Conservation (phyloP, 1,284 basidiomycete genomes). For the Cryptococcus sp. region DNA sequence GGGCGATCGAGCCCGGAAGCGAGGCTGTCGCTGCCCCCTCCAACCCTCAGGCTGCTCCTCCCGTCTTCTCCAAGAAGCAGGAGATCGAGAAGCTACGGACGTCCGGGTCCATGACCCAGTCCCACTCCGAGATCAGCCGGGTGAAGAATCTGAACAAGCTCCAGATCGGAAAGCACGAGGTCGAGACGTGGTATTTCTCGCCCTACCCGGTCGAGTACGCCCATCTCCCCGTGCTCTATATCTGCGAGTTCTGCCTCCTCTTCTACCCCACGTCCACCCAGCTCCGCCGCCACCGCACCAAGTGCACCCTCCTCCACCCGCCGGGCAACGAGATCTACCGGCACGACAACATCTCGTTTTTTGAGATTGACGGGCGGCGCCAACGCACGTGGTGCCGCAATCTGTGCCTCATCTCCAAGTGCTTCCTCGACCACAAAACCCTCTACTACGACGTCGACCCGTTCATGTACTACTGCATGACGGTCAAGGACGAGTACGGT, state of each 20-base stretch:
- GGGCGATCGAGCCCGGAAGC: constrained; percentile 43
- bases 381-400: constrained; percentile 98
- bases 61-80: constrained; percentile 85
- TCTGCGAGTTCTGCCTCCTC: constrained; percentile 97
- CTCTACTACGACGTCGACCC: constrained; percentile 99
- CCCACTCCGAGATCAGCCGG: constrained; percentile 91
- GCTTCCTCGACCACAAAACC: constrained; percentile 99
- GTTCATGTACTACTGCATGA: constrained; percentile 99
- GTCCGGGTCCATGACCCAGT: constrained; percentile 98
- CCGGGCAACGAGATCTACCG: constrained; percentile 99
- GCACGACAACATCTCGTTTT: constrained; percentile 93
- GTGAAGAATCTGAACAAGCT: constrained; percentile 98
- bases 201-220: constrained; percentile 98
- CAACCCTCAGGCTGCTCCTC: constrained; percentile 48
- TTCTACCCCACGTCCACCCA: constrained; percentile 85
- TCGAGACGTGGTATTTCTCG: constrained; percentile 99
- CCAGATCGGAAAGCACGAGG: constrained; percentile 92
- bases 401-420: constrained; percentile 92
- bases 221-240: constrained; percentile 87
- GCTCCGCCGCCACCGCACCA: constrained; percentile 82
- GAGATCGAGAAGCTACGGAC: constrained; percentile 98
- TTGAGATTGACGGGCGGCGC: constrained; percentile 95
- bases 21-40: constrained; percentile 51
- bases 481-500: constrained; percentile 81
- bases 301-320: constrained; percentile 91